Base-by-base conservation (phyloP, 2,329 filamentous ascomycete species). In the Tricladium varicosporioides region DNA sequence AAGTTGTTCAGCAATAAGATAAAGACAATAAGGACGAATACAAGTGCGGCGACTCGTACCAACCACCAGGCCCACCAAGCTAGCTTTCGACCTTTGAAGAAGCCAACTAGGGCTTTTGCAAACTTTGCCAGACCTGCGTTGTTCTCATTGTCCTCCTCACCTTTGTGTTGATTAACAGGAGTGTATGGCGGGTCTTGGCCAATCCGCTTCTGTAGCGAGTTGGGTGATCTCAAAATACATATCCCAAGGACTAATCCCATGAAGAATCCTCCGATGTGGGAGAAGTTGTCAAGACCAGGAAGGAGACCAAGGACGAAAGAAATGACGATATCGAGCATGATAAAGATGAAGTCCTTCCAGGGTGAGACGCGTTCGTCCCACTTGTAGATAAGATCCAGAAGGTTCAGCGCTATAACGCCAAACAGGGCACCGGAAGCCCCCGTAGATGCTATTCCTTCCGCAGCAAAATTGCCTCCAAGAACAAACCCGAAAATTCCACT, bases 31-130 rank as follows among this genome's bases (percentile, higher is more conserved):
- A 96, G 78, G 33, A 92, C 88, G n/a, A 86, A 81, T 7, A 96
- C 81, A 51, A 99, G 76, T 19, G 88, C 87, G 0, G 82, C 91
- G 1, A 83, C 89, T 15, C 94, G 84, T 27, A 97, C 80, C 18
- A 96, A 74, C 93, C 93, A 97, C 94, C 94, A 99, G 5, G 78
- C 88, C 94, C 94, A 99, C 94, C 94, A 99, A 7, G 96, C 79
- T 18, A 89, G 88, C 72, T 96, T 96, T 15, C 94, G 83, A 16
- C 91, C 91, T 71, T 92, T 93, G 77, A 97, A 97, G 74, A 97
- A 97, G 5, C 84, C 86, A 3, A 86, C 71, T 0, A 88, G 84
- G 57, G 82, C 84, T 66, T 85, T 83, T 55, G 83, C 70, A 63
- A 88, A 85, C 0, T 62, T 69, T 58, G 58, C 66, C 36, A 65